Evolutionary conservation across 225 moss, liverwort and hornwort species (phyloP).

Genomic region (Pseudoscleropodium purum): DNA sequence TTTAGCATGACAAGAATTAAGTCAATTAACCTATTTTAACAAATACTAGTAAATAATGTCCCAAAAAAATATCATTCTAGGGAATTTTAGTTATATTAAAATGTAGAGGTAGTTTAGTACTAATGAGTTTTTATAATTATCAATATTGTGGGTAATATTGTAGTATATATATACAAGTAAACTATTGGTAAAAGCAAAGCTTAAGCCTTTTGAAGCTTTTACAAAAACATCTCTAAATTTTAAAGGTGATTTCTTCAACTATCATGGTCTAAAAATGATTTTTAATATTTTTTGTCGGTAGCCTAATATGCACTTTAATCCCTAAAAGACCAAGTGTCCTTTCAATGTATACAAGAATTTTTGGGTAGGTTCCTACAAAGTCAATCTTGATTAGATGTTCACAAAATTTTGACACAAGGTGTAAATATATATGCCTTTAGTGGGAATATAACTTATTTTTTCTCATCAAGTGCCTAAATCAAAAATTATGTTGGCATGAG

Average conservation of each 20-base stretch:
- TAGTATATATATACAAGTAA: background rate
- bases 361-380: accelerated
- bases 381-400: background rate
- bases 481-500: background rate
- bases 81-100: background rate
- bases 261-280: background rate
- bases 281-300: background rate
- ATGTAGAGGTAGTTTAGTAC: background rate
- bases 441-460: no score
- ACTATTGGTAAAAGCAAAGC: background rate
- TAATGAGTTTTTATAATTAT: background rate
- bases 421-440: accelerated
- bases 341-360: background rate
- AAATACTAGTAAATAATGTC: background rate
- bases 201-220: background rate
- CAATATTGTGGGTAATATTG: background rate
- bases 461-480: accelerated
- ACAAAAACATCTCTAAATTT: background rate
- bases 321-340: background rate
- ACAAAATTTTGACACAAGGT: background rate
- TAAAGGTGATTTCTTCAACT: background rate
- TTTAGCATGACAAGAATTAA: accelerated
- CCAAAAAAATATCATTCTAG: background rate
- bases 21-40: background rate
- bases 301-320: no score